These are phyloP conservation scores for Diophrys appendiculata DNA, from an alignment of 73 alveolate species.

Conservation along the genomic window DNA sequence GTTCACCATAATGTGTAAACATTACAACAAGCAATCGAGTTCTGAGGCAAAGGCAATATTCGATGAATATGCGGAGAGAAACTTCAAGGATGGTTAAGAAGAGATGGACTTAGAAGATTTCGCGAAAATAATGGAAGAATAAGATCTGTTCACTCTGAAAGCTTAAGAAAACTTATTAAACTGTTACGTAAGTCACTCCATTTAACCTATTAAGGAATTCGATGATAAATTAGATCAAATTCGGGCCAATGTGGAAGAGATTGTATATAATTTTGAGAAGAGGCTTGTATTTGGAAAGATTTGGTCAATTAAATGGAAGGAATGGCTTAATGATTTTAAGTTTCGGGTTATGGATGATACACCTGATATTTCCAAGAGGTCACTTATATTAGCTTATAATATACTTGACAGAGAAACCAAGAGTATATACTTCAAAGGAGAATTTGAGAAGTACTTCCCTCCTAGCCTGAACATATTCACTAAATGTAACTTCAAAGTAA, in stretches of 20 bases:
- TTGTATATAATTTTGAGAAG: background rate
- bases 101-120: background rate
- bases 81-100: constrained; percentile 5
- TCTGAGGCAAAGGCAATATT: constrained; percentile 19
- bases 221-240: constrained; percentile 23
- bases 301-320: background rate
- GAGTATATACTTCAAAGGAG: background rate
- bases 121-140: constrained; percentile 4
- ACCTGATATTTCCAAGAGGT: background rate
- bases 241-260: background rate
- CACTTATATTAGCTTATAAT: background rate
- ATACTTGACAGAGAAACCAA: constrained; percentile 2
- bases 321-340: background rate
- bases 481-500: too few relatives aligned
- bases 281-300: background rate
- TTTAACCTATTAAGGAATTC: constrained; percentile 4
- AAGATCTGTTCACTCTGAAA: constrained; percentile 9
- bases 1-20: constrained; percentile 27
- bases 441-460: constrained; percentile 10
- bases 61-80: constrained; percentile 27
- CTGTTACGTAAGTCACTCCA: constrained; percentile 6
- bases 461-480: background rate
- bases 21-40: background rate
- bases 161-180: constrained; percentile 7
- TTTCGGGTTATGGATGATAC: background rate